Evolutionary conservation across 2,329 filamentous ascomycete species (phyloP).

Genomic region (Penicillium sp.): DNA sequence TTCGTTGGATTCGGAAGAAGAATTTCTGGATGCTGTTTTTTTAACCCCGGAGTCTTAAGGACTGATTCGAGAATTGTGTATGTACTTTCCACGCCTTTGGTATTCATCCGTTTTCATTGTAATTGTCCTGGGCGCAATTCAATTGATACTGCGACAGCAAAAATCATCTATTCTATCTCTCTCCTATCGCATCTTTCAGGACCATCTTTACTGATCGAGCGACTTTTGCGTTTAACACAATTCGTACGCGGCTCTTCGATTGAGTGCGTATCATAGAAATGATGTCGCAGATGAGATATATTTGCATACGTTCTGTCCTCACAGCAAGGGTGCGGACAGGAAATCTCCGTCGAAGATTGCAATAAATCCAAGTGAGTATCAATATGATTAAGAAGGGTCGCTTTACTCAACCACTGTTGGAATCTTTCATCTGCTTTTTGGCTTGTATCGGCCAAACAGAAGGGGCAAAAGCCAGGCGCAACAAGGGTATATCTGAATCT

Average conservation of each 20-base stretch:
- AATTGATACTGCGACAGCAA: no score
- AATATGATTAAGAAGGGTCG: slow-evolving; percentile 15
- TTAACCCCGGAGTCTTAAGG: no score
- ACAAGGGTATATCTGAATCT: not conserved
- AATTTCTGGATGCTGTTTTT: no score
- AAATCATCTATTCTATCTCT: no score
- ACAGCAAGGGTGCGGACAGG: not conserved
- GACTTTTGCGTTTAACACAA: no score
- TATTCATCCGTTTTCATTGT: no score
- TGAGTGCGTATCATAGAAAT: not conserved
- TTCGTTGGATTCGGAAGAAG: no score
- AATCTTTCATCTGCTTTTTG: slow-evolving; percentile 12
- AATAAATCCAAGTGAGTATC: not conserved
- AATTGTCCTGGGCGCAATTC: no score
- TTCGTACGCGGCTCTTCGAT: not conserved
- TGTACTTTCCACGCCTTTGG: no score
- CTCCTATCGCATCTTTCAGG: no score
- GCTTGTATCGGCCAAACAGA: slow-evolving; percentile 3
- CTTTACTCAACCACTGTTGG: slow-evolving; percentile 12
- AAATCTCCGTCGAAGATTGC: slow-evolving; percentile 2
- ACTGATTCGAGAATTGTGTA: no score
- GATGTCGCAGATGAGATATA: not conserved
- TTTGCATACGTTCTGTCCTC: not conserved
- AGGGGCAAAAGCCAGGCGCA: slow-evolving; percentile 8
- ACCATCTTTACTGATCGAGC: no score